phyloP scores from a whole-genome alignment of 805 yeast genomes.

The Middelhovenomyces tepae region DNA sequence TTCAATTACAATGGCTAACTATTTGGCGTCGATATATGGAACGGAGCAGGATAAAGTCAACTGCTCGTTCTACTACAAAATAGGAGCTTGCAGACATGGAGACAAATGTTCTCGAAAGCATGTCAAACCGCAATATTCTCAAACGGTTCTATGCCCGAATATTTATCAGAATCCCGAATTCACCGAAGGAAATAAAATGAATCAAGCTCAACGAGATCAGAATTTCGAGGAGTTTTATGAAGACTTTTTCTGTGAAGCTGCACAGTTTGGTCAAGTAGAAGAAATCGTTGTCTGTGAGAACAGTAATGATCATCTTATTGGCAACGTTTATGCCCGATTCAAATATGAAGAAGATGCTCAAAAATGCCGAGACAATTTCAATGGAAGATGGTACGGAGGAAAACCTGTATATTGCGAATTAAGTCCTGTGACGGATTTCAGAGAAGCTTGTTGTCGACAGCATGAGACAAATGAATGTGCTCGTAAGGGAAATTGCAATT shows the following conservation, averaged over 20 bases:
- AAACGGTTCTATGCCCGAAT: conserved; percentile 56
- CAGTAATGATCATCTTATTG: conserved; percentile 70
- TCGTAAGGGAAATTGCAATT: conserved; percentile 81
- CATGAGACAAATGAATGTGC: conserved; percentile 55
- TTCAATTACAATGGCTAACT: conserved; percentile 23
- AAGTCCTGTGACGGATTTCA: conserved; percentile 61
- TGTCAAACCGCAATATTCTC: conserved; percentile 53
- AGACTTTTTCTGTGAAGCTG: conserved; percentile 60
- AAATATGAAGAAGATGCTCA: conserved; percentile 47
- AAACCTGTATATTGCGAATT: conserved; percentile 74
- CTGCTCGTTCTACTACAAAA: conserved; percentile 55
- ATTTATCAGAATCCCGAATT: conserved; percentile 54
- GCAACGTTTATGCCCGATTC: conserved; percentile 74
- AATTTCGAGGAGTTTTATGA: conserved; percentile 56
- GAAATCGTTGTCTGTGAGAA: conserved; percentile 75
- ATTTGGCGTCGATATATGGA: conserved; percentile 29
- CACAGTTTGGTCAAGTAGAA: conserved; percentile 43
- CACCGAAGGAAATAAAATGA: conserved; percentile 21
- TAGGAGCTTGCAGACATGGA: conserved; percentile 93
- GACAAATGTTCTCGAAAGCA: conserved; percentile 71
- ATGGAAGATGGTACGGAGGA: conserved; percentile 73
- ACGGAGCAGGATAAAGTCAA: conserved; percentile 31
- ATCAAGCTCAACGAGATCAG: conserved; percentile 32
- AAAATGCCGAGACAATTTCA: conserved; percentile 51
- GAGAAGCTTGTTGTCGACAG: conserved; percentile 68